phyloP scores from a whole-genome alignment of 116 monocot species.

The Cymodocea nodosa region DNA sequence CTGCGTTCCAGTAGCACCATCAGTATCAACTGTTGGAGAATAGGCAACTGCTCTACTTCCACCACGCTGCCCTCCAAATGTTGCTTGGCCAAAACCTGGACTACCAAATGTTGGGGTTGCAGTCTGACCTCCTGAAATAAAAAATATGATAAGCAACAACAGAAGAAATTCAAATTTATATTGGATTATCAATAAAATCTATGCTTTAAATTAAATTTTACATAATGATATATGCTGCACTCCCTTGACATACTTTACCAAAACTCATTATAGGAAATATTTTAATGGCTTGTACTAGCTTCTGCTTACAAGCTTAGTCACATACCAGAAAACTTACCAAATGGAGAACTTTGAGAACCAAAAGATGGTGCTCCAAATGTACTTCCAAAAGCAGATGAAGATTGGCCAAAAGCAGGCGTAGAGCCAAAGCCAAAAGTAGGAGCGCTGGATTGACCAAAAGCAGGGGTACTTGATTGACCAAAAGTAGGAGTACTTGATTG shows the following conservation, averaged over 20 bases:
- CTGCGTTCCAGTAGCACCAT: constrained; percentile 55
- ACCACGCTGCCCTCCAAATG: constrained; percentile 60
- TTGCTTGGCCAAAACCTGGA: constrained; percentile 71
- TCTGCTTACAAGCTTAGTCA: background rate
- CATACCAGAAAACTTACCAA: constrained; percentile 32
- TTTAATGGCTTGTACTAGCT: background rate
- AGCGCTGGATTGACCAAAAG: constrained; percentile 49
- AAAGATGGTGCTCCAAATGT: constrained; percentile 80
- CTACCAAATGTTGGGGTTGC: constrained; percentile 71
- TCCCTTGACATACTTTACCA: background rate
- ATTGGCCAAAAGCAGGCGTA: constrained; percentile 72
- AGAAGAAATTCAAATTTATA: too few relatives aligned
- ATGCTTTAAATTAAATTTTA: too few relatives aligned
- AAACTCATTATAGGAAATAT: too few relatives aligned
- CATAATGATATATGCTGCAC: too few relatives aligned
- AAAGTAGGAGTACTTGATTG: constrained; percentile 2
- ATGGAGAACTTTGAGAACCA: constrained; percentile 65
- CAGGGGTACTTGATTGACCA: constrained; percentile 15
- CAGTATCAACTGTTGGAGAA: constrained; percentile 54
- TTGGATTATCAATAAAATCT: too few relatives aligned
- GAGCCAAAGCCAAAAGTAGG: constrained; percentile 67
- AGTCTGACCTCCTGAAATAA: constrained; percentile 46
- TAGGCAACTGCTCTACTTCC: constrained; percentile 73
- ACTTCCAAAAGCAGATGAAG: constrained; percentile 60
- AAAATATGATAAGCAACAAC: background rate